These are phyloP conservation scores for Phytophthora brassicae DNA, from an alignment of 352 stramenopile species.

Conservation along the genomic window DNA sequence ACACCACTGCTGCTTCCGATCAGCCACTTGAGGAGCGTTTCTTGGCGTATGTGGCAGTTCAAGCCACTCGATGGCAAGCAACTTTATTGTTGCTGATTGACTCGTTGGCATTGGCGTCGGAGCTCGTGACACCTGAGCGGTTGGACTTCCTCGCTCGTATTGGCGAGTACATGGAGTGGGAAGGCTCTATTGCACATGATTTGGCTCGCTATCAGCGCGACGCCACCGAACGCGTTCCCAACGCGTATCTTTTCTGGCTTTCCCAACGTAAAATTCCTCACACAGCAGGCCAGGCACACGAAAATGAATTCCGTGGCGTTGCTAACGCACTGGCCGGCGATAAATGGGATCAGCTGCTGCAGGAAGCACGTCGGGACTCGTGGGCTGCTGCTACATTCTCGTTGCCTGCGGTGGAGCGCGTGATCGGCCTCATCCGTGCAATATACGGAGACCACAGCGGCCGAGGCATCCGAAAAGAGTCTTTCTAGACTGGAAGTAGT, in stretches of 20 bases:
- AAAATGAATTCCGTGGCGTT: constrained; percentile 51
- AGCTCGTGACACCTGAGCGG: constrained; percentile 56
- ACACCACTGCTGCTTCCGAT: constrained; percentile 1
- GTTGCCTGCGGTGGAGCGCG: constrained; percentile 55
- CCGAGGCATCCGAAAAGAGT: constrained; percentile 47
- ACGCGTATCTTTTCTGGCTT: constrained; percentile 81
- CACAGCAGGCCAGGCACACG: constrained; percentile 36
- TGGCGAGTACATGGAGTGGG: constrained; percentile 86
- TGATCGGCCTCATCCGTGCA: constrained; percentile 58
- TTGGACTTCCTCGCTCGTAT: constrained; percentile 67
- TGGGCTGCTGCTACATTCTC: constrained; percentile 48
- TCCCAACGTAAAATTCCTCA: constrained; percentile 38
- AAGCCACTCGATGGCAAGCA: constrained; percentile 82
- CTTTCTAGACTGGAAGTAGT: constrained; percentile 33
- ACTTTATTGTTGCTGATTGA: constrained; percentile 83
- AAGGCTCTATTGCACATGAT: constrained; percentile 83
- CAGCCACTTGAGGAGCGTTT: constrained; percentile 38
- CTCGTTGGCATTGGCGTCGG: constrained; percentile 56
- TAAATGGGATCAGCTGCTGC: constrained; percentile 54
- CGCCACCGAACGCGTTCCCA: constrained; percentile 61
- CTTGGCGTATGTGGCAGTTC: constrained; percentile 60
- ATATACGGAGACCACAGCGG: constrained; percentile 64
- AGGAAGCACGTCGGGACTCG: constrained; percentile 31
- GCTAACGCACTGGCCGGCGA: constrained; percentile 31
- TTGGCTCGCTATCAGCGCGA: constrained; percentile 69